These are phyloP conservation scores for Leptodontidium sp. DNA, from an alignment of 2,329 filamentous ascomycete genomes.

Conservation along the genomic window DNA sequence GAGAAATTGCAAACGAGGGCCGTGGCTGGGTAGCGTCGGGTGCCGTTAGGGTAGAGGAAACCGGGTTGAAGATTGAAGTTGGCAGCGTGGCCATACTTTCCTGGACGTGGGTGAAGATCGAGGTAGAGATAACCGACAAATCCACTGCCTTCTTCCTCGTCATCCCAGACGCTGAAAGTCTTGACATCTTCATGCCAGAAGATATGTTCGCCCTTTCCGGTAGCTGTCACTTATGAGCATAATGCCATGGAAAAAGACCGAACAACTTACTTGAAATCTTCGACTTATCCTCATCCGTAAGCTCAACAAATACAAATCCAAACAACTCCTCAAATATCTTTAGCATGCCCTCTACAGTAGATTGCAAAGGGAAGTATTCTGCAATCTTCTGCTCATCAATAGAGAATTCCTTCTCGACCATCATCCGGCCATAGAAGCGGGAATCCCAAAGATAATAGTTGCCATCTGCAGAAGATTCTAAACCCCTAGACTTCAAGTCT, in stretches of 20 bases:
- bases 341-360: slow-evolving; percentile 80
- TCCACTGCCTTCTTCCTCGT: slow-evolving; percentile 71
- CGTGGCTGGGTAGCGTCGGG: slow-evolving; percentile 77
- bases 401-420: slow-evolving; percentile 81
- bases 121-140: slow-evolving; percentile 87
- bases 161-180: slow-evolving; percentile 84
- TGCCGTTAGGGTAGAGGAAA: slow-evolving; percentile 71
- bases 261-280: slow-evolving; percentile 41
- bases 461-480: slow-evolving; percentile 63
- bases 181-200: slow-evolving; percentile 86
- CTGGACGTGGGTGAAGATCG: slow-evolving; percentile 79
- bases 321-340: slow-evolving; percentile 86
- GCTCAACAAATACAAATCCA: slow-evolving; percentile 79
- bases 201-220: slow-evolving; percentile 54
- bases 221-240: slow-evolving; percentile 32
- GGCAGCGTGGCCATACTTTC: slow-evolving; percentile 86
- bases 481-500: slow-evolving; percentile 66
- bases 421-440: slow-evolving; percentile 80
- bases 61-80: slow-evolving; percentile 85
- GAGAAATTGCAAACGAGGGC: slow-evolving; percentile 87
- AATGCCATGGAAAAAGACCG: neutral
- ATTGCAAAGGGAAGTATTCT: slow-evolving; percentile 82
- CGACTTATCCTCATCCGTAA: slow-evolving; percentile 69
- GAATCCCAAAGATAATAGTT: slow-evolving; percentile 87
- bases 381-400: slow-evolving; percentile 83